These are phyloP conservation scores for Berberis thunbergii DNA, from an alignment of 164 flowering plant genomes.

Conservation along the genomic window DNA sequence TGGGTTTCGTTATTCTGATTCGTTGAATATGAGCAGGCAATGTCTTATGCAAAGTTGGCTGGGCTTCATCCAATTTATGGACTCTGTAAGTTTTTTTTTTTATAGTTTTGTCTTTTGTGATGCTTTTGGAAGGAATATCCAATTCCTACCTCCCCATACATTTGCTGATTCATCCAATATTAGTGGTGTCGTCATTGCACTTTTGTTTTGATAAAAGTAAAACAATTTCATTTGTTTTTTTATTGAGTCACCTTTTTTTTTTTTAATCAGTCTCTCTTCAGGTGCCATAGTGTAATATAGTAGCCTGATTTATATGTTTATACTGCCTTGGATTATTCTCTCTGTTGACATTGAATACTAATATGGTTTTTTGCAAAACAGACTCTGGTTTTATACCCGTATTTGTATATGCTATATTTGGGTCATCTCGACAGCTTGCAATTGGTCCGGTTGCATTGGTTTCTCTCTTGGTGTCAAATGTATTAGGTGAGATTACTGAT, in stretches of 20 bases:
- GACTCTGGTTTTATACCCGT: conserved; percentile 89
- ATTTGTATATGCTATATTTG: conserved; percentile 89
- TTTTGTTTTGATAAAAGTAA: too few species aligned
- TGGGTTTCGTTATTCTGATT: too few species aligned
- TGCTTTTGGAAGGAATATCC: too few species aligned
- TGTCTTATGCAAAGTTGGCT: conserved; percentile 99
- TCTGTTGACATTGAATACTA: not conserved
- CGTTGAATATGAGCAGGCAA: conserved; percentile 37
- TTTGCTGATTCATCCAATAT: too few species aligned
- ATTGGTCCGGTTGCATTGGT: conserved; percentile 97
- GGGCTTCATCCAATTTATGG: conserved; percentile 94
- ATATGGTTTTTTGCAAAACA: conserved; percentile 25
- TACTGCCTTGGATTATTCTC: too few species aligned
- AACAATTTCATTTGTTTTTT: too few species aligned
- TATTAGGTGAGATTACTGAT: conserved; percentile 59
- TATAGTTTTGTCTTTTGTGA: not conserved
- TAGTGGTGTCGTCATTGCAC: too few species aligned
- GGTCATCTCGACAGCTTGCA: conserved; percentile 98
- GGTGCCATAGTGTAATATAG: too few species aligned
- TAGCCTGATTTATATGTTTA: too few species aligned
- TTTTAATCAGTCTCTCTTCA: too few species aligned
- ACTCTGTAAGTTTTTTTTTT: conserved; percentile 64
- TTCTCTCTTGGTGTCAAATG: conserved; percentile 92
- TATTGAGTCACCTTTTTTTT: too few species aligned
- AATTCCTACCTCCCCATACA: too few species aligned